Conservation (phyloP, 148 eudicot species). For the Polygonum maritimum region DNA sequence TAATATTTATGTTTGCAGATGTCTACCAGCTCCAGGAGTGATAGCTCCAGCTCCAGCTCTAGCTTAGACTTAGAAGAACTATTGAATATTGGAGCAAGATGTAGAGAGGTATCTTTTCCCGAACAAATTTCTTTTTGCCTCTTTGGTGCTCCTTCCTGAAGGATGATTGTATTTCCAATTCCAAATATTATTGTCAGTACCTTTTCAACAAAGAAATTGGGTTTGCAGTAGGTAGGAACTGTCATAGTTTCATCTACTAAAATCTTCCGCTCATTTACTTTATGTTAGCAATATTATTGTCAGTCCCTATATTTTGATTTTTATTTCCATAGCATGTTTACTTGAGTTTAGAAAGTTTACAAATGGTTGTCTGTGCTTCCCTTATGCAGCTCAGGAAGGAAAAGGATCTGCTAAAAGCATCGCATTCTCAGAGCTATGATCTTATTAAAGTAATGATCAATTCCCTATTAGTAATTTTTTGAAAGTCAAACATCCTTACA, state of each 20-base stretch:
- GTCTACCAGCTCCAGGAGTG: constrained; percentile 54
- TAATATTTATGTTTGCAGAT: constrained; percentile 29
- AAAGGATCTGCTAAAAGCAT: constrained; percentile 59
- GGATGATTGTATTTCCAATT: background rate
- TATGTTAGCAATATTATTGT: background rate
- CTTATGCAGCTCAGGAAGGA: constrained; percentile 53
- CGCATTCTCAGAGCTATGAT: constrained; percentile 63
- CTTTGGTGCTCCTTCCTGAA: background rate
- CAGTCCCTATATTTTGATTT: background rate
- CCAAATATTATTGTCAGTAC: background rate
- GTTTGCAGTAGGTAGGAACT: background rate
- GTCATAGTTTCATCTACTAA: background rate
- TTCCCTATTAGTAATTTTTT: background rate
- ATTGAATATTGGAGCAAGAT: constrained; percentile 49
- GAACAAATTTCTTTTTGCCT: constrained; percentile 5
- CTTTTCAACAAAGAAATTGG: background rate
- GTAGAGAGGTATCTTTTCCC: constrained; percentile 51
- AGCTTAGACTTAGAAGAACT: constrained; percentile 44
- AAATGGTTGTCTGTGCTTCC: background rate
- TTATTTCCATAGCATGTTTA: background rate
- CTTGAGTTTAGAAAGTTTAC: background rate
- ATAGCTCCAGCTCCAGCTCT: constrained; percentile 40
- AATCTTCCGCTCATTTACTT: background rate
- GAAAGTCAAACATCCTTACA: background rate
- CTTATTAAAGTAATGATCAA: constrained; percentile 48